A percentile compares a stretch with the other conserved stretches of the same genome.
phyloP scores from a whole-genome alignment of 176 grass and related monocot species.

The Dendrocalamus sinicus region DNA sequence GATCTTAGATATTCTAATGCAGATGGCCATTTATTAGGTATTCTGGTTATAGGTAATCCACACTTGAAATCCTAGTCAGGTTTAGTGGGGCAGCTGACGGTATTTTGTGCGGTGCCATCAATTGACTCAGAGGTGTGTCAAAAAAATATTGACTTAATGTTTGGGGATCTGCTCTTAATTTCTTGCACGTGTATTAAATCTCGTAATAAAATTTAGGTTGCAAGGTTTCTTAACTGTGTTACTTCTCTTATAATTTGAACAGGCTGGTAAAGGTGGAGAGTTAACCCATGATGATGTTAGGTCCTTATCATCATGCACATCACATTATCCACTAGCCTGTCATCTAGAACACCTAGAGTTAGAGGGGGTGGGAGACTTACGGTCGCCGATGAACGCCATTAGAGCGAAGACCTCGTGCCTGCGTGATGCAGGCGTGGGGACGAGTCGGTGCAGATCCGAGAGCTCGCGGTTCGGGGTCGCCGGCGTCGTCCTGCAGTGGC shows the following conservation, averaged over 20 bases:
- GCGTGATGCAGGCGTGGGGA: too few relatives aligned
- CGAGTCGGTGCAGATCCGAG: too few relatives aligned
- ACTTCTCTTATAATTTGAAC: conserved; percentile 26
- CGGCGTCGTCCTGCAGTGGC: too few relatives aligned
- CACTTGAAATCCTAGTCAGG: background rate
- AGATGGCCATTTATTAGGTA: background rate
- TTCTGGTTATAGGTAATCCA: background rate
- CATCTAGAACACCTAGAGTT: too few relatives aligned
- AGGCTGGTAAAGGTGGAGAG: conserved; percentile 98
- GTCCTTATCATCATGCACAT: too few relatives aligned
- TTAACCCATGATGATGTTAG: conserved; percentile 97
- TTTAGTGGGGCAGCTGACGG: background rate
- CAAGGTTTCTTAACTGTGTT: background rate
- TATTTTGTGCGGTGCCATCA: background rate
- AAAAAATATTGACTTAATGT: background rate
- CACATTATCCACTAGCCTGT: too few relatives aligned
- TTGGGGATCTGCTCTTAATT: background rate
- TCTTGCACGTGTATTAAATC: background rate
- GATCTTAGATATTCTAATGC: background rate
- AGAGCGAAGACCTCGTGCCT: too few relatives aligned
- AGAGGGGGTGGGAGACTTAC: too few relatives aligned
- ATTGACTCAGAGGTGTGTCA: background rate
- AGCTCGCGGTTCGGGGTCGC: too few relatives aligned
- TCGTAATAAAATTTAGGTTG: background rate
- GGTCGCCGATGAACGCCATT: too few relatives aligned